Evolutionary conservation across 2,329 filamentous ascomycete species (phyloP).

Genomic region (Aspergillus awamori): DNA sequence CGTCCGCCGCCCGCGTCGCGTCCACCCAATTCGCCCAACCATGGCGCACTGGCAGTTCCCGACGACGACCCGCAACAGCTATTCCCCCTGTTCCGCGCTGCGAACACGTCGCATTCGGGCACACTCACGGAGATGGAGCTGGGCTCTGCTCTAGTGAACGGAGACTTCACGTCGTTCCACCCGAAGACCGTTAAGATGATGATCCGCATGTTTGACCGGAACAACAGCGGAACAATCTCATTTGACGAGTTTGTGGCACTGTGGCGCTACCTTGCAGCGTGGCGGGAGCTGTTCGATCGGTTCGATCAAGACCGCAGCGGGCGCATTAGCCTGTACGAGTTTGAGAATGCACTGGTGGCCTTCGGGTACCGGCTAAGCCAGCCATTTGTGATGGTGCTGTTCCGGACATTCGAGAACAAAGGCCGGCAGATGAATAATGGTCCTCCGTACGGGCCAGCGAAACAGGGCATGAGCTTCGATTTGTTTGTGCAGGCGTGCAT

Average conservation of each 20-base stretch:
- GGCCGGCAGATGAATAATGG: constrained; percentile 47
- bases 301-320: constrained; percentile 88
- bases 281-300: constrained; percentile 91
- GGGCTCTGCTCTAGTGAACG: constrained; percentile 88
- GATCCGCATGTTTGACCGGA: constrained; percentile 98
- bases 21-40: constrained; percentile 67
- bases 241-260: constrained; percentile 96
- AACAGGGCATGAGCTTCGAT: constrained; percentile 82
- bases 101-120: constrained; percentile 77
- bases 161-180: constrained; percentile 94
- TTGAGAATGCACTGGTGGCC: constrained; percentile 83
- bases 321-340: constrained; percentile 83
- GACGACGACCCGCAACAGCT: constrained; percentile 63
- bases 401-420: constrained; percentile 78
- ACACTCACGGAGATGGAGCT: constrained; percentile 85
- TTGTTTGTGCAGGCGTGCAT: constrained; percentile 98
- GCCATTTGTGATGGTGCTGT: constrained; percentile 81
- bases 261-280: constrained; percentile 93
- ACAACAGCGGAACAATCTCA: constrained; percentile 83
- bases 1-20: constrained; percentile 62
- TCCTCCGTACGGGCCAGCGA: constrained; percentile 27
- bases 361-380: constrained; percentile 91
- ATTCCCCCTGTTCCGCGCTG: constrained; percentile 82
- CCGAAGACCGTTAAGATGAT: constrained; percentile 95
- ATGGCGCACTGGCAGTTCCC: constrained; percentile 52